Evolutionary conservation across 148 eudicot species (phyloP), one percentile per base, ranked within the genome.

Genomic region (Linanthus parryae): DNA sequence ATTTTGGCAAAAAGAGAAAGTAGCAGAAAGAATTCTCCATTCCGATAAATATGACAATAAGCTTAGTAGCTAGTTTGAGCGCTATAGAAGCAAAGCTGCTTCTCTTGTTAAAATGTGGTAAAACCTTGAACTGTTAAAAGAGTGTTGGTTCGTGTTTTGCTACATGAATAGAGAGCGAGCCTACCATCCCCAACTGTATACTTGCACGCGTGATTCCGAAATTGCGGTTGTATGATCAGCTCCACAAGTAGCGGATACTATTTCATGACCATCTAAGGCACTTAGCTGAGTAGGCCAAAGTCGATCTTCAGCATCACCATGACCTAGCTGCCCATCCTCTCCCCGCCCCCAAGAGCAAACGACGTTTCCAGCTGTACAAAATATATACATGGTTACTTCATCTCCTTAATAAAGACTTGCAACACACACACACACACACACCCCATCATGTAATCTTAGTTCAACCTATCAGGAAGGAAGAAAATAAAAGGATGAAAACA

Each of bases 321-420:
- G 96, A 43, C 99, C 99, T 61, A 87, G 63, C 62, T 92, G 99
- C n/a, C 99, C 99, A 62, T 92, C 99, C 76, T 92, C 99, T 46
- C 99, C 99, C 67, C 90, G 74, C 59, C 99, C 99, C 99, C 99
- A 92, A 2, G 99, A 92, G 75, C 99, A 92, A 44, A 92, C 75
- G 62, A 84, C 68, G 70, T 80, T 67, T 50, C 85, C 96, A 68
- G 94, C 99, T 92, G 81, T 23, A 47, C 44, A 39, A 3, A 2
- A n/a, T n/a, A 33, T 26, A n/a, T 4, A 16, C 18, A 25, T 23
- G 13, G 3, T 33, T 17, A 71, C 19, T 30, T 44, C 19, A 38
- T 30, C 31, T 52, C 34, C 58, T 8, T 34, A 52, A 58, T 26
- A 24, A 28, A 54, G 26, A 31, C 16, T 36, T 29, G 2, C 17